These are phyloP conservation scores for Aspergillus carlsbadensis DNA, from an alignment of 495 filamentous ascomycete genomes.

Conservation along the genomic window DNA sequence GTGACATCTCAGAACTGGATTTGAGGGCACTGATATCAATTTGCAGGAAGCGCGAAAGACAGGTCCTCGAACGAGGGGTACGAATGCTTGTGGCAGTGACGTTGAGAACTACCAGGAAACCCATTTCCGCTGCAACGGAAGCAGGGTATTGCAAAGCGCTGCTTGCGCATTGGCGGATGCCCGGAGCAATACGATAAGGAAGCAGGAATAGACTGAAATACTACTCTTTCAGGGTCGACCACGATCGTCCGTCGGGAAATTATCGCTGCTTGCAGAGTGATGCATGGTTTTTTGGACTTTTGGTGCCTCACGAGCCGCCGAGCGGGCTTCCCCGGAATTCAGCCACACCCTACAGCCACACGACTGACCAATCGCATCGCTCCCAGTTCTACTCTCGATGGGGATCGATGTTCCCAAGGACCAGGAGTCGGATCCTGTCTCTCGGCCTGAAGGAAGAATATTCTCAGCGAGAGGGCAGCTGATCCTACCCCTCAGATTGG, in stretches of 20 bases:
- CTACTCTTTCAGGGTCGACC: neutral
- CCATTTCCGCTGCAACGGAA: slow-evolving; percentile 1
- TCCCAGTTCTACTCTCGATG: slow-evolving; percentile 3
- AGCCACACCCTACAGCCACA: slow-evolving; percentile 16
- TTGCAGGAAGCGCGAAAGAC: neutral
- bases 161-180: slow-evolving; percentile 6
- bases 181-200: neutral
- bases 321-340: slow-evolving; percentile 17
- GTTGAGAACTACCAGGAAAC: neutral
- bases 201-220: slow-evolving; percentile 3
- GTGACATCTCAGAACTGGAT: neutral
- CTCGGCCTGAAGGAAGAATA: no score
- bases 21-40: neutral
- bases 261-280: slow-evolving; percentile 10
- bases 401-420: neutral
- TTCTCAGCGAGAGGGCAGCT: no score
- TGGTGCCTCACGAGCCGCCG: neutral
- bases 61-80: slow-evolving; percentile 10
- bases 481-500: no score
- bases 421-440: no score
- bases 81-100: neutral
- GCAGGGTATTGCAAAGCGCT: slow-evolving; percentile 4
- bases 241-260: slow-evolving; percentile 9
- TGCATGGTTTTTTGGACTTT: neutral
- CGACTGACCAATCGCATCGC: slow-evolving; percentile 4